phyloP scores from a whole-genome alignment of 2,329 filamentous ascomycete species.

The Aspergillus novoparasiticus region DNA sequence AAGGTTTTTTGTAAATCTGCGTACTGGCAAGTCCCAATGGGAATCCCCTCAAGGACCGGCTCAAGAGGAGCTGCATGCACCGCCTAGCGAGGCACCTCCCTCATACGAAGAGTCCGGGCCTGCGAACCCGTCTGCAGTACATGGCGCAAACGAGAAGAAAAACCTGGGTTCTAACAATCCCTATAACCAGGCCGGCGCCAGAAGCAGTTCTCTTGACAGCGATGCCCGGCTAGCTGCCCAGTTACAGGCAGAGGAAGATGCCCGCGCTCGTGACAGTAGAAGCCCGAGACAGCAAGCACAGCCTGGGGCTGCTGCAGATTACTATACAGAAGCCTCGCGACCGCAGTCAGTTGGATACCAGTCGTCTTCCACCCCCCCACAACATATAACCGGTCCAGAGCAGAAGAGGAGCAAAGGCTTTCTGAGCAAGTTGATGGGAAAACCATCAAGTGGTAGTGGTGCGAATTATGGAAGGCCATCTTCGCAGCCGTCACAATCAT shows the following conservation, averaged over 20 bases:
- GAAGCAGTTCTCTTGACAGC: conserved; percentile 52
- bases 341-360: conserved; percentile 18
- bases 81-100: conserved; percentile 48
- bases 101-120: conserved; percentile 62
- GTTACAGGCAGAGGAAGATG: conserved; percentile 82
- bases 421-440: conserved; percentile 57
- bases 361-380: conserved; percentile 5
- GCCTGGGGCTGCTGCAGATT: conserved; percentile 48
- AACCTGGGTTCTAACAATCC: conserved; percentile 70
- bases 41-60: conserved; percentile 74
- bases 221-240: conserved; percentile 75
- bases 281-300: conserved; percentile 11
- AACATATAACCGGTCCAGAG: conserved; percentile 32
- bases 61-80: conserved; percentile 40
- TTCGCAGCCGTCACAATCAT: conserved; percentile 23
- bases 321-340: conserved; percentile 43
- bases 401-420: conserved; percentile 50
- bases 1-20: conserved; percentile 89
- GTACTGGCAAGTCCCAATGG: conserved; percentile 90
- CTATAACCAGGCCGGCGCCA: conserved; percentile 51
- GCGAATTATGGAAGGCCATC: conserved; percentile 20
- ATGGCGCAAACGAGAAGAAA: conserved; percentile 47
- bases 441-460: conserved; percentile 35
- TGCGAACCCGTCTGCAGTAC: conserved; percentile 44
- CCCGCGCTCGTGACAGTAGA: conserved; percentile 48